Evolutionary conservation across 2,329 filamentous ascomycete species (phyloP), one percentile per base, ranked within the genome.

Genomic region (Fusarium sublunatum): DNA sequence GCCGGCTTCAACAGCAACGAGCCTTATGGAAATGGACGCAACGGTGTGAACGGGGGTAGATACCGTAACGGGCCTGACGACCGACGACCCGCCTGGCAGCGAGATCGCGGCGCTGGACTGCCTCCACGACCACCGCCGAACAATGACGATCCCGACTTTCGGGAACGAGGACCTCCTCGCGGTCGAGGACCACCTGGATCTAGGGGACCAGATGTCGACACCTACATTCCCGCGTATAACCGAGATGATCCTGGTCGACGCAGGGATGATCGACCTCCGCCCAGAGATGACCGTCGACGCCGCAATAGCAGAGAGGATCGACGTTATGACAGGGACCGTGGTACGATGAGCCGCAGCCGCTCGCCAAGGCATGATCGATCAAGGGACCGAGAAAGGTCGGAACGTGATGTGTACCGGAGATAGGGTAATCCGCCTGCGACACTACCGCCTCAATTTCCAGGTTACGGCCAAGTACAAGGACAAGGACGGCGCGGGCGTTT

Each of bases 21-120:
- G 47, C 79, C 78, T 9, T 86, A 82, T 58, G 79, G 79, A 19
- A 71, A 70, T 38, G 71, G 75, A 3, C 74, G 82, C 7, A 84
- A 83, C 58, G 81, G 83, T 32, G 75, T 76, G 28, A 84, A 82
- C 46, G 80, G 80, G 6, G 75, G 77, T 22, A 77, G 83, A 26
- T 81, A 81, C 50, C 77, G 78, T 13, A 71, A 70, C 58, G 78
- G 72, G 47, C 78, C 70, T 19, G 79, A 82, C 13, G 79, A 81
- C 13, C 78, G 82, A 13, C 76, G 83, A 46, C 84, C 83, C 6
- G 83, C 82, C 3, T 87, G 84, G 85, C 79, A 81, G 41, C 76
- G 83, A 49, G 83, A 84, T n/a, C 78, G 81, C 22, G 81, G 79
- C 4, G 61, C 49, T 10, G 82, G 82, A 5, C 76, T 83, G 9